Evolutionary conservation across 2,329 filamentous ascomycete genomes (phyloP).

Genomic region (Teratosphaeriaceae sp.): DNA sequence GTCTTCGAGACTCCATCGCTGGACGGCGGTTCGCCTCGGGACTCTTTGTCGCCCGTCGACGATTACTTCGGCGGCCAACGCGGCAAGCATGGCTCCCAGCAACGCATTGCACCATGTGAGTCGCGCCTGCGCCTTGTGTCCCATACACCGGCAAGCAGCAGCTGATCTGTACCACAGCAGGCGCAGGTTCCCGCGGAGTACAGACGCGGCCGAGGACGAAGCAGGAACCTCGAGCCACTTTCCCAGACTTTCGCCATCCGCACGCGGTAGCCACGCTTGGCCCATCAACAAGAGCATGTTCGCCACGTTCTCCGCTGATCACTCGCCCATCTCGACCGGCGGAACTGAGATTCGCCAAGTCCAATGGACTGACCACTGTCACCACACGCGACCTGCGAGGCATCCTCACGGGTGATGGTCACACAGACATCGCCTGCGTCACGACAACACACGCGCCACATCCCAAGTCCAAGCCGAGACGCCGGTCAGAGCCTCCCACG

Average conservation of each 20-base stretch:
- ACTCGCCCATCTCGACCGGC: constrained; percentile 16
- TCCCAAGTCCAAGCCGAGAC: constrained; percentile 9
- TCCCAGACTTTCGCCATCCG: constrained; percentile 2
- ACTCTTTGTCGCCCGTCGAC: neutral
- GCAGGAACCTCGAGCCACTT: constrained; percentile 4
- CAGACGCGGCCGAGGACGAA: constrained; percentile 1
- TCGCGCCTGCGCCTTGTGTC: neutral
- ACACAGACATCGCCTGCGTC: constrained; percentile 12
- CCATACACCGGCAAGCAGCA: constrained; percentile 7
- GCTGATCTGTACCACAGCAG: neutral
- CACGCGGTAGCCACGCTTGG: constrained; percentile 2
- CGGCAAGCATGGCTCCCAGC: neutral
- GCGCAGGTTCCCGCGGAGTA: constrained; percentile 8
- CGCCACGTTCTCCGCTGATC: constrained; percentile 19
- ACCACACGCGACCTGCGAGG: constrained; percentile 17
- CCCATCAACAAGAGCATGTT: constrained; percentile 14
- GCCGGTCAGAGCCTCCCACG: constrained; percentile 9
- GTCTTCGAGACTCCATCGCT: constrained; percentile 1
- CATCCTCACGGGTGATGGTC: constrained; percentile 16
- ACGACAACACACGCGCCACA: constrained; percentile 16
- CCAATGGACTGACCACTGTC: constrained; percentile 22
- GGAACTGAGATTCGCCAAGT: constrained; percentile 15
- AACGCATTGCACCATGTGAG: neutral
- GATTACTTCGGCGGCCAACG: neutral
- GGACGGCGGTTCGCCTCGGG: neutral